Base-by-base conservation (phyloP, 2,329 filamentous ascomycete genomes). In the Aspergillus sergii region DNA sequence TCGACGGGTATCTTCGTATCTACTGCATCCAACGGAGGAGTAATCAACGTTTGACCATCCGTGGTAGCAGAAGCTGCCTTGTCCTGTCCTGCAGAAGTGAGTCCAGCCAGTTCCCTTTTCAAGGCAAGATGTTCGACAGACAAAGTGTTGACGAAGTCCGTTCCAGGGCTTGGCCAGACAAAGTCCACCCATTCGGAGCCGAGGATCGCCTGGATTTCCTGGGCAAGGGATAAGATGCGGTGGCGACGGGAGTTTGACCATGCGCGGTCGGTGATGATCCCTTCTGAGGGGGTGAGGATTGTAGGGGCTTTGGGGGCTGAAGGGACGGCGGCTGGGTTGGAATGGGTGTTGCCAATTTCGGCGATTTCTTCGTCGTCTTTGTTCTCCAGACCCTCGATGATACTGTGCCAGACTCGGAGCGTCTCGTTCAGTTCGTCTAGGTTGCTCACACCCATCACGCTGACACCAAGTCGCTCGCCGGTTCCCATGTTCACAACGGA, bases 361-460 rank as follows among this genome's bases (percentile, higher is more conserved):
- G 14, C 57, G 64, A 4, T 60, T 45, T 70, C 66, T n/a, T 74
- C 72, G 12, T 78, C 73, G 45, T 74, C 68, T 59, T 74, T 73
- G 39, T 80, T 77, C 63, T 81, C 79, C 12, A 85, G 66, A 1
- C 82, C 82, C 46, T 84, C 81, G 12, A 86, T 66, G 32, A 85
- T 80, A 70, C 78, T 81, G 58, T 76, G 75, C 81, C 84, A 86
- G 45, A 86, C 86, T 51, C 86, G 80, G 77, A 89, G 82, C 1
- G 86, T 88, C 78, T 89, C 88, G 64, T 88, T 83, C 55, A 90
- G 73, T 73, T 90, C 88, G 10, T 79, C 78, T 3, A 84, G 71
- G 54, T 83, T 85, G 69, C 86, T 88, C 32, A 89, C 87, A 12
- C 88, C 88, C 78, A 90, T 89, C 45, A 90, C 88, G 60, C 81